Conservation (phyloP, 164 flowering plant species). For the Magnolia kwangsiensis region DNA sequence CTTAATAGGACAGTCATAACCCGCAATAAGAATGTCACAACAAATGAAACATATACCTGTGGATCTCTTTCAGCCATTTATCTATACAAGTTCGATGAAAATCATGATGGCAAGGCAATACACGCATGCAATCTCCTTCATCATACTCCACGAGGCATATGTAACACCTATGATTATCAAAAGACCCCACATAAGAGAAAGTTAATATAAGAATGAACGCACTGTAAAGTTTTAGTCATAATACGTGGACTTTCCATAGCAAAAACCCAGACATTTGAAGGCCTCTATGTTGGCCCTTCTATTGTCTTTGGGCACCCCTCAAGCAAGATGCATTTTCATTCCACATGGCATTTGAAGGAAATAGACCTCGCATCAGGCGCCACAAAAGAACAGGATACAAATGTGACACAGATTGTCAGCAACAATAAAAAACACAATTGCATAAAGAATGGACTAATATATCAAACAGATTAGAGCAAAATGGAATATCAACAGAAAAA, state of each 20-base stretch:
- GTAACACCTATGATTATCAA: conserved; percentile 57
- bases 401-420: neutral
- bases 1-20: neutral
- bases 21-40: neutral
- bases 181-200: conserved; percentile 8
- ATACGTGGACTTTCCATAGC: neutral
- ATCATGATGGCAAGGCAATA: conserved; percentile 85
- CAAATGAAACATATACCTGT: conserved; percentile 46
- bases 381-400: neutral
- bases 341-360: neutral
- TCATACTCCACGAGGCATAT: conserved; percentile 96
- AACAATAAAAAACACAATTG: neutral
- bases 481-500: no score
- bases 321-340: no score
- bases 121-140: conserved; percentile 74
- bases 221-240: neutral
- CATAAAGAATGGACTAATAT: neutral
- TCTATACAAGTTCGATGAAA: conserved; percentile 79
- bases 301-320: no score
- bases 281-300: no score
- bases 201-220: neutral
- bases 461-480: no score
- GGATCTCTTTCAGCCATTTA: conserved; percentile 96
- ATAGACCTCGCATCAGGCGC: neutral
- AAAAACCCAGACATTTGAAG: neutral